These are phyloP conservation scores for Dillenia suffruticosa DNA, from an alignment of 164 flowering plant genomes.

Conservation along the genomic window DNA sequence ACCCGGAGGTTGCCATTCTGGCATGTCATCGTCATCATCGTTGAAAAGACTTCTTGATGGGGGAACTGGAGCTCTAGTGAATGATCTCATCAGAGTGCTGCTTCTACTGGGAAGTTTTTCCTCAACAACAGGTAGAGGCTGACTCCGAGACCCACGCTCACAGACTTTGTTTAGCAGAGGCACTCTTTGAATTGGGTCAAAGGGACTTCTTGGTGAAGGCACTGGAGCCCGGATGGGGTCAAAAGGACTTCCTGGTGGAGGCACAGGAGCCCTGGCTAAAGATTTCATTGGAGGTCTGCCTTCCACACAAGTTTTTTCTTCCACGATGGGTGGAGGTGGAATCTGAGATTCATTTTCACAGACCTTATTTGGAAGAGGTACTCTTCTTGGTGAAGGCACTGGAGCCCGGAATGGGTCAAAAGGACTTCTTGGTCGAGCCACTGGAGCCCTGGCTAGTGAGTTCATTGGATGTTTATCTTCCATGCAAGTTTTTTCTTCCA, in stretches of 20 bases:
- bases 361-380: background rate
- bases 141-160: background rate
- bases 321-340: too few species aligned
- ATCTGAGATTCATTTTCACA: background rate
- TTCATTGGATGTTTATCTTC: too few species aligned
- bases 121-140: background rate
- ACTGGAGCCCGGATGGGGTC: too few species aligned
- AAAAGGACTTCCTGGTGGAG: too few species aligned
- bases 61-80: conserved; percentile 1
- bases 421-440: too few species aligned
- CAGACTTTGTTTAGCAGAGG: conserved; percentile 3
- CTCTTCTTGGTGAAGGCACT: background rate
- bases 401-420: too few species aligned
- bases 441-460: too few species aligned
- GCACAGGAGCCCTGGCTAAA: too few species aligned
- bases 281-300: too few species aligned
- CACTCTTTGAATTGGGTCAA: background rate
- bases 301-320: too few species aligned
- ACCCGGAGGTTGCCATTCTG: conserved; percentile 52
- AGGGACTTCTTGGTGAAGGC: background rate
- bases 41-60: conserved; percentile 22
- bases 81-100: background rate
- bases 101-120: conserved; percentile 2
- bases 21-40: conserved; percentile 52
- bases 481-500: too few species aligned